Conservation (phyloP, 371 early-diverging fungal genomes). For the Rhizopus stolonifer region DNA sequence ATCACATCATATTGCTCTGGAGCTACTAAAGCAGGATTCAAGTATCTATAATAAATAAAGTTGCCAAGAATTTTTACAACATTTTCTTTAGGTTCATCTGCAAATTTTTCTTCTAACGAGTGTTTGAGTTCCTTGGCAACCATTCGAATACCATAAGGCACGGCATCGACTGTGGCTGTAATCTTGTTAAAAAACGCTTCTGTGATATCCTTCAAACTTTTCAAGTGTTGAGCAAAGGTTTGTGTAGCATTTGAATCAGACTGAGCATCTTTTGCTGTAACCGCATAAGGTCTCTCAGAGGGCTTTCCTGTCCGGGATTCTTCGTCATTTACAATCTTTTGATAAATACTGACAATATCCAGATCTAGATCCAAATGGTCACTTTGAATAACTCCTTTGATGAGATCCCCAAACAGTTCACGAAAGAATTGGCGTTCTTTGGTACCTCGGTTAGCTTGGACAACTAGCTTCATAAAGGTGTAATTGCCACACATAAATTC, state of each 20-base stretch:
- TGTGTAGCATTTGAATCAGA: slow-evolving; percentile 84
- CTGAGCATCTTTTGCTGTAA: slow-evolving; percentile 80
- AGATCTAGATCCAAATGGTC: slow-evolving; percentile 83
- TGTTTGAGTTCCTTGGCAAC: slow-evolving; percentile 87
- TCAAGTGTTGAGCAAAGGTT: slow-evolving; percentile 72
- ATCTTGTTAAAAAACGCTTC: slow-evolving; percentile 83
- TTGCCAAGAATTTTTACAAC: slow-evolving; percentile 88
- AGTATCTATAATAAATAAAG: slow-evolving; percentile 94
- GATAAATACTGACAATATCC: slow-evolving; percentile 91
- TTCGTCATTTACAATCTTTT: slow-evolving; percentile 82
- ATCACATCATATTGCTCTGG: slow-evolving; percentile 97
- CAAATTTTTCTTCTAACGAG: slow-evolving; percentile 79
- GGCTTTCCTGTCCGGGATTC: slow-evolving; percentile 87
- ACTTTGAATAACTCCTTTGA: slow-evolving; percentile 75
- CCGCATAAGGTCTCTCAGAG: slow-evolving; percentile 72
- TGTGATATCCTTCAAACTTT: slow-evolving; percentile 76
- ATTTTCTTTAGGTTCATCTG: slow-evolving; percentile 73
- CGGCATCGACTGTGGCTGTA: slow-evolving; percentile 69
- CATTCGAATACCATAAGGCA: slow-evolving; percentile 96
- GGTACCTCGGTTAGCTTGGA: slow-evolving; percentile 92
- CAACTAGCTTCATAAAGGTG: slow-evolving; percentile 91
- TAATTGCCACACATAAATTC: slow-evolving; percentile 95
- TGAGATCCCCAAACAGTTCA: slow-evolving; percentile 78
- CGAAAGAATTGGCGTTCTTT: slow-evolving; percentile 93
- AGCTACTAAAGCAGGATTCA: slow-evolving; percentile 89